Base-by-base conservation (phyloP, 768 basidiomycete genomes). In the Harrya chromipes region DNA sequence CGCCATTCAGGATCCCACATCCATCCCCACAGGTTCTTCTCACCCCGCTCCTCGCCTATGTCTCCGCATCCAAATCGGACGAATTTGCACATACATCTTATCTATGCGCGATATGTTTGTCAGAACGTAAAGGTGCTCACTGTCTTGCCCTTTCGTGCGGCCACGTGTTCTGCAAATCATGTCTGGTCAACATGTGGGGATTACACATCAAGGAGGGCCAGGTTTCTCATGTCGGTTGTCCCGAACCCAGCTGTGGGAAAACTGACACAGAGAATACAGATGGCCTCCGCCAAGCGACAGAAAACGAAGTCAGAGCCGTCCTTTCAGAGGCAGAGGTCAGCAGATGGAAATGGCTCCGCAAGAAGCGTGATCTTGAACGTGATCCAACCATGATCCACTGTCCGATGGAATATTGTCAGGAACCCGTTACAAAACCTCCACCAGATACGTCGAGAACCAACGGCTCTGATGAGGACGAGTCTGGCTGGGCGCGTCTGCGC, bases 121-220 rank as follows among this genome's bases (percentile, higher is more conserved):
- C 78, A 31, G 77, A 79, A 13, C 69, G 82, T 50, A 93, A 90
- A 62, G 93, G 93, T 38, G 75, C 79, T 13, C 79, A 81, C 55
- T 93, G 91, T 63, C 59, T 93, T 14, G 75, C 80, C 53, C 72
- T 94, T 42, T 62, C 72, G 3, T 94, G 92, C 61, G 67, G 69
- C 1, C 93, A 94, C 65, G 78, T 93, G 12, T 94, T 93, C 65
- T 95, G 93, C 64, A 79, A 81, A n/a, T 66, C 77, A 8, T 95
- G 93, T 62, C 66, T 95, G 23, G 74, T 75, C 45, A 84, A 87
- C 44, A 94, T 88, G 63, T 97, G 92, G 92, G 75, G 77, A 38
- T 64, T 92, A 43, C 87, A 85, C 56, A 87, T 97, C 46, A 71
- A 69, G 41, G 91, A 94, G 62, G 93, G 93, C 7, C 83, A 87